Percentiles rank a stretch among this genome's conserved stretches.
phyloP scores from a whole-genome alignment of 2,329 filamentous ascomycete species.

The Ploettnerulaceae sp. region DNA sequence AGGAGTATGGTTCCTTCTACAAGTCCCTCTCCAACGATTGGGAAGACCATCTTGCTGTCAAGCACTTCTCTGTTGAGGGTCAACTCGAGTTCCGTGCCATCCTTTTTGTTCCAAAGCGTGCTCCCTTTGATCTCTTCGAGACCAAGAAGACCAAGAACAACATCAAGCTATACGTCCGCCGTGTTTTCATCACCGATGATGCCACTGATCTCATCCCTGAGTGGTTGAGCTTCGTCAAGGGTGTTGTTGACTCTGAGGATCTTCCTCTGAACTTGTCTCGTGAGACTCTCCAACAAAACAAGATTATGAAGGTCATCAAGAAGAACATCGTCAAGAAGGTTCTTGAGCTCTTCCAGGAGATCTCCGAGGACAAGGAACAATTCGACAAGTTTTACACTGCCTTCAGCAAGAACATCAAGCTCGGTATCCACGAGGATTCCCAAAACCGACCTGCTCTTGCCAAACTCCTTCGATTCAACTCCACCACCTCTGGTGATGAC shows the following conservation, averaged over 20 bases:
- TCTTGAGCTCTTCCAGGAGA: constrained; percentile 98
- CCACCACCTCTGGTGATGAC: constrained; percentile 98
- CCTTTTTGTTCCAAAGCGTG: constrained; percentile 98
- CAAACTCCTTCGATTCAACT: constrained; percentile 98
- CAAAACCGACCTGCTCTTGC: constrained; percentile 91
- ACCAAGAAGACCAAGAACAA: constrained; percentile 99
- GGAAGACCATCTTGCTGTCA: constrained; percentile 99
- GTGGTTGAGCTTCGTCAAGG: constrained; percentile 99
- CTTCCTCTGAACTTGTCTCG: constrained; percentile 98
- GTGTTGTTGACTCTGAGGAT: constrained; percentile 99
- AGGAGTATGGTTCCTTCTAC: constrained; percentile 99
- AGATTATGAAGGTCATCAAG: constrained; percentile 99
- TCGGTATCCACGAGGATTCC: constrained; percentile 98
- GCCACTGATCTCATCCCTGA: constrained; percentile 98
- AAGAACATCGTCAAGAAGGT: constrained; percentile 99
- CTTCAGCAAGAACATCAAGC: constrained; percentile 99
- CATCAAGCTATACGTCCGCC: constrained; percentile 99
- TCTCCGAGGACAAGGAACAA: constrained; percentile 98
- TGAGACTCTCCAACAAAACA: constrained; percentile 99
- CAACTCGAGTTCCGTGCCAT: constrained; percentile 99
- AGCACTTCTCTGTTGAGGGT: constrained; percentile 99
- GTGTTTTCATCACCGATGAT: constrained; percentile 99
- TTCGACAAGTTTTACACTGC: constrained; percentile 99
- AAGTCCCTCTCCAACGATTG: constrained; percentile 99
- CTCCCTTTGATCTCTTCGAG: constrained; percentile 99